Evolutionary conservation across 2,329 filamentous ascomycete genomes (phyloP), one percentile per base, ranked within the genome.

Genomic region (Aspergillus niger): DNA sequence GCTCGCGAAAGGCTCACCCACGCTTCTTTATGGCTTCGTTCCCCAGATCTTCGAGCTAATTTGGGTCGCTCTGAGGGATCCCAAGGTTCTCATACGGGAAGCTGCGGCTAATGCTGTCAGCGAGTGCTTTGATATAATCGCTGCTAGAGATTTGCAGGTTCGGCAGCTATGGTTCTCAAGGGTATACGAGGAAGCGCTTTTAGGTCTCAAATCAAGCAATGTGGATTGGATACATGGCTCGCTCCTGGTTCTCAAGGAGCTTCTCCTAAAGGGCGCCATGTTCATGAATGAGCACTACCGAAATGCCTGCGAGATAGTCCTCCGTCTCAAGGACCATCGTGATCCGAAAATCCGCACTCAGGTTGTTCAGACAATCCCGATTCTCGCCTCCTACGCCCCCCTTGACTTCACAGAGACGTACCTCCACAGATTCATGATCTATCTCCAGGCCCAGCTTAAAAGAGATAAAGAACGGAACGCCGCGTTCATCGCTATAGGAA

Each of bases 231-330:
- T 96, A 44, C 96, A 99, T 73, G 95, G 92, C n/a, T 97, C 94
- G 2, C 83, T 99, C 43, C 83, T 99, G 20, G 92, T 96, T 1
- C 84, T 98, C 70, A 96, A 94, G 75, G 94, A 98, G 78, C 85
- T 99, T 51, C 86, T 99, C 17, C 87, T 95, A 64, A 94, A 97
- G 74, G 95, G 95, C 56, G 93, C 92, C 69, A 99, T 99, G 94
- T 99, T 96, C 77, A 98, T 99, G 95, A 92, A 97, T 70, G 91
- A 93, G 41, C 88, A 93, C 72, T 99, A 98, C 76, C 87, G 89
- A 60, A 91, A 96, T 68, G 89, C 92, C 10, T 98, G 94, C 74
- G 95, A 99, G 64, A 93, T 95, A 64, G 91, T 97, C 38, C 88
- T 94, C 66, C 90, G 91, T 63, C 91, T 96, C 75, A 96, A 96